phyloP scores from a whole-genome alignment of 352 stramenopile species.

The Phytophthora aleatoria region DNA sequence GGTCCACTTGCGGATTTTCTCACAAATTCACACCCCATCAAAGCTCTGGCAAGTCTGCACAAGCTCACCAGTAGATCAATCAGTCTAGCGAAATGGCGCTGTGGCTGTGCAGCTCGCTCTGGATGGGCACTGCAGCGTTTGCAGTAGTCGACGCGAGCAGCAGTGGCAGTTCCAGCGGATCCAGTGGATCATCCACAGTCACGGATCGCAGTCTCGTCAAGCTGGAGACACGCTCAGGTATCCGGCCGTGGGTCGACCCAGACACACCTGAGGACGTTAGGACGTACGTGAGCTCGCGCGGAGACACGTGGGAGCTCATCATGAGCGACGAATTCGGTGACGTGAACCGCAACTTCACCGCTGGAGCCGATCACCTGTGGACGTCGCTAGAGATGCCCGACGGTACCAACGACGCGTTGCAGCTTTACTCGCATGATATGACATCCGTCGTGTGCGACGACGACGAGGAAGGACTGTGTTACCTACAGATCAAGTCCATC shows the following conservation, averaged over 20 bases:
- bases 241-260: conserved; percentile 64
- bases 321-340: conserved; percentile 76
- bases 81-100: conserved; percentile 1
- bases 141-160: conserved; percentile 23
- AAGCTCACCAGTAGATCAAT: neutral
- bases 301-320: conserved; percentile 57
- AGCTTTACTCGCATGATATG: conserved; percentile 74
- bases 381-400: conserved; percentile 71
- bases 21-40: neutral
- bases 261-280: conserved; percentile 52
- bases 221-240: conserved; percentile 47
- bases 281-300: conserved; percentile 54
- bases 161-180: conserved; percentile 21
- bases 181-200: conserved; percentile 16
- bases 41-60: neutral
- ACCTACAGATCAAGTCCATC: conserved; percentile 61
- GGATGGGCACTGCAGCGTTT: conserved; percentile 7
- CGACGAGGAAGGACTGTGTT: conserved; percentile 47
- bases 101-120: conserved; percentile 5
- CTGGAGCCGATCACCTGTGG: conserved; percentile 66
- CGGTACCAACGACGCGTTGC: conserved; percentile 66
- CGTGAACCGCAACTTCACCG: conserved; percentile 54
- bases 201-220: conserved; percentile 34
- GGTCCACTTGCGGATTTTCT: conserved; percentile 14
- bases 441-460: conserved; percentile 56